Percentiles rank a stretch among this genome's conserved stretches.
Conservation (phyloP, 2,329 filamentous ascomycete species). For the Penicillium sumatraense region DNA sequence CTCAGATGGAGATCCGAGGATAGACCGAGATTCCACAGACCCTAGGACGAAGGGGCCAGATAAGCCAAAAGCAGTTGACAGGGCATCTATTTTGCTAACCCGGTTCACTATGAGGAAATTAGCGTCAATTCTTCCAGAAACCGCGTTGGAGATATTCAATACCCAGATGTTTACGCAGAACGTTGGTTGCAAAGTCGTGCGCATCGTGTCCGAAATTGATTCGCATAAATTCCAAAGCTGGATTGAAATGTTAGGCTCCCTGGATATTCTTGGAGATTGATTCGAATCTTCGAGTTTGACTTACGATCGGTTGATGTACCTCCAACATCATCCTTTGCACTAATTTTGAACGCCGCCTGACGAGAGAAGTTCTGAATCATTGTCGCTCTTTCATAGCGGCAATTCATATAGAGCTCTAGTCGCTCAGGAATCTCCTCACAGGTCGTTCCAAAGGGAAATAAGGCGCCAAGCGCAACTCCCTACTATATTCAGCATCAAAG, state of each 20-base stretch:
- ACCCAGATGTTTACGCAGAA: background rate
- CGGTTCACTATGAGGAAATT: background rate
- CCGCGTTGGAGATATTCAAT: too few species aligned
- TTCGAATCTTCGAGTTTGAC: background rate
- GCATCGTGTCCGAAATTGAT: slow-evolving; percentile 2
- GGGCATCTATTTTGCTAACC: too few species aligned
- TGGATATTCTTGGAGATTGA: background rate
- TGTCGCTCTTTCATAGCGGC: slow-evolving; percentile 60
- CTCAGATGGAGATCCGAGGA: background rate
- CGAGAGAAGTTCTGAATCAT: slow-evolving; percentile 57
- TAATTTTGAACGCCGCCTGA: slow-evolving; percentile 1
- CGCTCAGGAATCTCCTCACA: slow-evolving; percentile 56
- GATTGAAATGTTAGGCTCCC: background rate
- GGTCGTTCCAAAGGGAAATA: slow-evolving; percentile 55
- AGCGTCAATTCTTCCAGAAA: too few species aligned
- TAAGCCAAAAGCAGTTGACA: too few species aligned
- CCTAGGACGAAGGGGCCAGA: too few species aligned
- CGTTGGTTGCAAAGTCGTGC: background rate
- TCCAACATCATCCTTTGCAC: background rate
- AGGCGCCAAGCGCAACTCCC: slow-evolving; percentile 55
- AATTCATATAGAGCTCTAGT: slow-evolving; percentile 61
- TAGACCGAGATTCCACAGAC: too few species aligned
- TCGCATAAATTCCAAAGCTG: slow-evolving; percentile 1
- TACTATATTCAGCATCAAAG: background rate
- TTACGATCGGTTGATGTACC: slow-evolving; percentile 2